Conservation (phyloP, 2,329 filamentous ascomycete species). For the Aciculosporium take region DNA sequence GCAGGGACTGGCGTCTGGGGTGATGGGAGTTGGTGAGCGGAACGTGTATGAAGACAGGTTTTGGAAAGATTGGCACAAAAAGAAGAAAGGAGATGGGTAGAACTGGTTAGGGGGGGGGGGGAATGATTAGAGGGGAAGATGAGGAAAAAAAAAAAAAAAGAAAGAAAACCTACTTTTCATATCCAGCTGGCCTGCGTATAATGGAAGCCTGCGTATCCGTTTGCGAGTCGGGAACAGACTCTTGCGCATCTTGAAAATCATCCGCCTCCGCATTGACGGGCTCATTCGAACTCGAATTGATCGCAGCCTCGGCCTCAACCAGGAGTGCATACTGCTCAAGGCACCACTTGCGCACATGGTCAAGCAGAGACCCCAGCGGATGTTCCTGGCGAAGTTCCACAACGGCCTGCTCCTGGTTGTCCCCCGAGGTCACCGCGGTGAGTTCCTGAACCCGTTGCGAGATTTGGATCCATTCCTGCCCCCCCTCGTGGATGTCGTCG, state of each 20-base stretch:
- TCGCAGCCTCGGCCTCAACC: background rate
- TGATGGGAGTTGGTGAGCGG: background rate
- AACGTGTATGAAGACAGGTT: too few relatives aligned
- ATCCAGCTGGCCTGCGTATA: background rate
- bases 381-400: constrained; percentile 9
- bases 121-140: too few relatives aligned
- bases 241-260: background rate
- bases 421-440: background rate
- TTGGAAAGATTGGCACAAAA: background rate
- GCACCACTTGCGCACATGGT: constrained; percentile 10
- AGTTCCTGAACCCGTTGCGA: background rate
- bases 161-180: constrained; percentile 1
- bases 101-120: too few relatives aligned
- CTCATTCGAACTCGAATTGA: background rate
- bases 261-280: background rate
- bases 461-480: background rate
- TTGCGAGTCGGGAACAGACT: background rate
- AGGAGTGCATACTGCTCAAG: constrained; percentile 7
- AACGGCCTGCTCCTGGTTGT: constrained; percentile 6
- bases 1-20: background rate
- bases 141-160: background rate
- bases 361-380: constrained; percentile 9
- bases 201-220: background rate
- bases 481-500: background rate
- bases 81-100: background rate